These are phyloP conservation scores for Chaetoscypha palmicola DNA, from an alignment of 2,329 filamentous ascomycete species.

Conservation along the genomic window DNA sequence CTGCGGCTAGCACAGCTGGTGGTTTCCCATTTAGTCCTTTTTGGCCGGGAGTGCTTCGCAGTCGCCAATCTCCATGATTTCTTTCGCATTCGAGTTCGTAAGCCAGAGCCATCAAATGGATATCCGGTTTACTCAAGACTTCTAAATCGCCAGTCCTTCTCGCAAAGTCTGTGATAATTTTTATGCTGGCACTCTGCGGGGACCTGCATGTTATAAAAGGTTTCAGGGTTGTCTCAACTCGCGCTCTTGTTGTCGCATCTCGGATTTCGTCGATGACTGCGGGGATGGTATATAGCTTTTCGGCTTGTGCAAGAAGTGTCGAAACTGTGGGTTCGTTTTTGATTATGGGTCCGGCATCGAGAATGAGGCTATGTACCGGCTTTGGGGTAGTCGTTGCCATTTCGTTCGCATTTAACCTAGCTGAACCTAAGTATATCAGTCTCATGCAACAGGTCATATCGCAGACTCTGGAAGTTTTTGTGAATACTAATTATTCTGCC, in stretches of 20 bases:
- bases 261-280: slow-evolving; percentile 82
- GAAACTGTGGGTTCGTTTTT: slow-evolving; percentile 85
- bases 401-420: too few relatives aligned
- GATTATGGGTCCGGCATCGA: slow-evolving; percentile 90
- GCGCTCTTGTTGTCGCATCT: slow-evolving; percentile 70
- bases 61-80: slow-evolving; percentile 81
- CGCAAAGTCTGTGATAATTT: slow-evolving; percentile 76
- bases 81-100: slow-evolving; percentile 93
- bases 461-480: too few relatives aligned
- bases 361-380: slow-evolving; percentile 71
- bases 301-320: slow-evolving; percentile 69
- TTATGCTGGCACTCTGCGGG: slow-evolving; percentile 70
- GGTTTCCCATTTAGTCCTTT: slow-evolving; percentile 67
- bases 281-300: slow-evolving; percentile 74
- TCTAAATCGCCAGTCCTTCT: slow-evolving; percentile 81
- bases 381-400: slow-evolving; percentile 41
- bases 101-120: slow-evolving; percentile 80
- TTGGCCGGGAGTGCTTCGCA: slow-evolving; percentile 73
- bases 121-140: slow-evolving; percentile 81
- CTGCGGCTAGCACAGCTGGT: slow-evolving; percentile 22
- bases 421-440: too few relatives aligned
- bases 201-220: slow-evolving; percentile 76
- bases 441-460: too few relatives aligned
- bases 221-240: slow-evolving; percentile 75
- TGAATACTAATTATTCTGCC: too few relatives aligned